Conservation (phyloP, 805 yeast genomes). For the Clavispora phyllophila region DNA sequence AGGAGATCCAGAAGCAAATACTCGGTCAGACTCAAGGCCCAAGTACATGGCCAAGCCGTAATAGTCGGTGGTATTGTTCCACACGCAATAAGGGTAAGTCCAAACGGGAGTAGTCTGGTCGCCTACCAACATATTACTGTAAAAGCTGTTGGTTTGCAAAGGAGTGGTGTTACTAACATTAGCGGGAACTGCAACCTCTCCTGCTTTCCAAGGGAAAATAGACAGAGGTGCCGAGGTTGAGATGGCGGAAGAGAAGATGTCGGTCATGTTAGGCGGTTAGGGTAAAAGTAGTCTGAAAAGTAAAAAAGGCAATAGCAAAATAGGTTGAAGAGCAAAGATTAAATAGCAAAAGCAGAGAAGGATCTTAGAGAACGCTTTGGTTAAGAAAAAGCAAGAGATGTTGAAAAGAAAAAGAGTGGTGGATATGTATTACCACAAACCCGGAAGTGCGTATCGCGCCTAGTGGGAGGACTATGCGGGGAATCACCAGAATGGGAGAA, state of each 20-base stretch:
- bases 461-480: too few relatives aligned
- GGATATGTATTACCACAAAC: not conserved
- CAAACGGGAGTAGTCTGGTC: slow-evolving; percentile 51
- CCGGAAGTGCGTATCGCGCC: not conserved
- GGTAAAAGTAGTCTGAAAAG: not conserved
- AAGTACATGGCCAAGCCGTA: slow-evolving; percentile 64
- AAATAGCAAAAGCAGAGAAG: not conserved
- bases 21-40: slow-evolving; percentile 39
- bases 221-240: slow-evolving; percentile 1
- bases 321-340: not conserved
- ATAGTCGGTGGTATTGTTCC: slow-evolving; percentile 43
- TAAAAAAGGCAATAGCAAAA: not conserved
- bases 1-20: slow-evolving; percentile 23
- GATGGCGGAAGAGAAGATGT: slow-evolving; percentile 1
- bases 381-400: not conserved
- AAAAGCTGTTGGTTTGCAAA: slow-evolving; percentile 73
- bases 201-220: not conserved
- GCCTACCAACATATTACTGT: slow-evolving; percentile 56
- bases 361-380: not conserved
- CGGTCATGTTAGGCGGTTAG: not conserved
- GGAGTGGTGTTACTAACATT: slow-evolving; percentile 44
- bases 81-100: slow-evolving; percentile 64
- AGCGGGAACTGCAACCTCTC: slow-evolving; percentile 33
- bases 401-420: not conserved
- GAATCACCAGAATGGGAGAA: too few relatives aligned